Evolutionary conservation across 2,329 filamentous ascomycete species (phyloP).

Genomic region (Colletotrichum gloeosporioides): DNA sequence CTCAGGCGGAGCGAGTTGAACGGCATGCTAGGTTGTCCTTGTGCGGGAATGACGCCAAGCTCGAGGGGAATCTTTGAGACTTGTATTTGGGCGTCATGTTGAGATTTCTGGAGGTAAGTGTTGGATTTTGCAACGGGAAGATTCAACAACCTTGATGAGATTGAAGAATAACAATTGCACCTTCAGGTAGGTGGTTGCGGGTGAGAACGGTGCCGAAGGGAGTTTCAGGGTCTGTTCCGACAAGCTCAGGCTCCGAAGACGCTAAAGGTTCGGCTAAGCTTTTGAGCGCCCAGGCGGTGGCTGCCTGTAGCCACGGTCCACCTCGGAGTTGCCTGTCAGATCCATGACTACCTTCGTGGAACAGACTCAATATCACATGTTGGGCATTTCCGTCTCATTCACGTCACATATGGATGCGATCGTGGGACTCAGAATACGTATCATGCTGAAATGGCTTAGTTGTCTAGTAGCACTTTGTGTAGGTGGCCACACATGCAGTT

Average conservation of each 20-base stretch:
- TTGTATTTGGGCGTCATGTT: not conserved
- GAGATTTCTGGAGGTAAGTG: not conserved
- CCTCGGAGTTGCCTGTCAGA: not conserved
- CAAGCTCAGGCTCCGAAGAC: not conserved
- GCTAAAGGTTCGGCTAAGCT: not conserved
- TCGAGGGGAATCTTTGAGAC: not conserved
- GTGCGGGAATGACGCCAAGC: not conserved
- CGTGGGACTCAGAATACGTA: too few relatives aligned
- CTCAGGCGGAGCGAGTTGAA: not conserved
- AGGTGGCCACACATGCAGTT: too few relatives aligned
- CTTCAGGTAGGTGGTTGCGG: not conserved
- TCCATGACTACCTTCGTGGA: not conserved
- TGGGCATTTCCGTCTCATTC: not conserved
- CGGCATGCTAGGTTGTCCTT: not conserved
- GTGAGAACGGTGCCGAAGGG: not conserved
- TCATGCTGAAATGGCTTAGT: too few relatives aligned
- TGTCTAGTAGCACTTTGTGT: too few relatives aligned
- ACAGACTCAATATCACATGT: fast-evolving
- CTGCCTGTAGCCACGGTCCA: not conserved
- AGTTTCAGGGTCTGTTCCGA: not conserved
- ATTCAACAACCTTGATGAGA: not conserved
- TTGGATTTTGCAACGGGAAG: not conserved
- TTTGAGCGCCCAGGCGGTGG: not conserved
- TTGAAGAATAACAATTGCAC: not conserved
- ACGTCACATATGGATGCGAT: not conserved